Conservation (phyloP, 1,139 yeast genomes). For the Candida tetrigidarum region DNA sequence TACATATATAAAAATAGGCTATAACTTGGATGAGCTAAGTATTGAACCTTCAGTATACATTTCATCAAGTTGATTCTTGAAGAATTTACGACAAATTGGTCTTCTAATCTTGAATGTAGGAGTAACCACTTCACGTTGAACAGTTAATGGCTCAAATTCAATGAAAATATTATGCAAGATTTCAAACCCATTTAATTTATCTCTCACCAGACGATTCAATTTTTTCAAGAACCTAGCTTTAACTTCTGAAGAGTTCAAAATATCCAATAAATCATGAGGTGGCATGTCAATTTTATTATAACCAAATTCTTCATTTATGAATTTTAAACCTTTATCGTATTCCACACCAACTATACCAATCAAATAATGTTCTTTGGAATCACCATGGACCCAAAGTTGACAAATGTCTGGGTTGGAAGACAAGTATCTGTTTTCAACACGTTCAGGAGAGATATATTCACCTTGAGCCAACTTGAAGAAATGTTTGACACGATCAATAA, state of each 20-base stretch:
- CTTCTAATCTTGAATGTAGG: slow-evolving; percentile 43
- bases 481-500: slow-evolving; percentile 43
- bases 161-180: slow-evolving; percentile 37
- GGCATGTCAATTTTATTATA: slow-evolving; percentile 14
- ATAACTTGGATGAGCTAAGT: slow-evolving; percentile 13
- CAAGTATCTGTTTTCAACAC: slow-evolving; percentile 36
- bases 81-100: slow-evolving; percentile 39
- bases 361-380: slow-evolving; percentile 56
- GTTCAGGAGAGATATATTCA: slow-evolving; percentile 42
- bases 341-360: slow-evolving; percentile 65
- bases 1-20: background rate
- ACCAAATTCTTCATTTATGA: slow-evolving; percentile 24
- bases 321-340: slow-evolving; percentile 23
- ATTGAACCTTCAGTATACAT: slow-evolving; percentile 44
- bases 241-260: slow-evolving; percentile 29
- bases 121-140: slow-evolving; percentile 42
- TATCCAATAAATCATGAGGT: slow-evolving; percentile 26
- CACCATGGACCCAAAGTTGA: slow-evolving; percentile 52
- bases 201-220: slow-evolving; percentile 28
- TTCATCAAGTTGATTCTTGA: slow-evolving; percentile 44
- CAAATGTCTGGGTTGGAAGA: slow-evolving; percentile 30
- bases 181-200: slow-evolving; percentile 33
- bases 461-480: slow-evolving; percentile 47
- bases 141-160: slow-evolving; percentile 39
- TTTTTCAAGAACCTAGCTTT: slow-evolving; percentile 27